phyloP scores from a whole-genome alignment of 2,329 filamentous ascomycete genomes.

The Colletotrichum sp. region DNA sequence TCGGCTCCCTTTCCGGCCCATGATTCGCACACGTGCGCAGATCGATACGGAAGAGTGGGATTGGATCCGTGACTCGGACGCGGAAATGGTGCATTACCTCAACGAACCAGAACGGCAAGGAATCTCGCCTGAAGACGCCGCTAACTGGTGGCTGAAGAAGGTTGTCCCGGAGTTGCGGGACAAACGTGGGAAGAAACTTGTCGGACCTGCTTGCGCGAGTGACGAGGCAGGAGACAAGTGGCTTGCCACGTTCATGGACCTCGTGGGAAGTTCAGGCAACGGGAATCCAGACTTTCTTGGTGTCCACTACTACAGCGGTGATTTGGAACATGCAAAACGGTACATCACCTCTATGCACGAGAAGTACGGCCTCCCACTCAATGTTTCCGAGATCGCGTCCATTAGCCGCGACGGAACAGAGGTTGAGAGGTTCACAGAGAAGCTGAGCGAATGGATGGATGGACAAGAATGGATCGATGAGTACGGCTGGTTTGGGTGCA shows the following conservation, averaged over 20 bases:
- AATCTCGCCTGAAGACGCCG: conserved; percentile 38
- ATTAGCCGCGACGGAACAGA: conserved; percentile 39
- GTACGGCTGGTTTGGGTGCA: conserved; percentile 50
- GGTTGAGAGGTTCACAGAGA: conserved; percentile 42
- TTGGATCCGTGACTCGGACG: conserved; percentile 25
- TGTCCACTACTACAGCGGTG: conserved; percentile 47
- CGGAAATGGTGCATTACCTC: conserved; percentile 46
- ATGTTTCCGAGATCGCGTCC: conserved; percentile 47
- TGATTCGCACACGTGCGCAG: conserved; percentile 42
- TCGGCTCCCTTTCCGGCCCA: conserved; percentile 43
- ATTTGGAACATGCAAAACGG: conserved; percentile 34
- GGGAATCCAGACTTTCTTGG: conserved; percentile 43
- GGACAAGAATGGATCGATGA: conserved; percentile 43
- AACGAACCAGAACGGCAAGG: conserved; percentile 49
- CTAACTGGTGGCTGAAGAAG: conserved; percentile 39
- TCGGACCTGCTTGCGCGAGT: conserved; percentile 42
- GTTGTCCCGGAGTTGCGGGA: conserved; percentile 32
- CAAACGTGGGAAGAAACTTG: conserved; percentile 32
- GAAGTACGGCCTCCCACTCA: conserved; percentile 37
- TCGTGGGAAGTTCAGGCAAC: conserved; percentile 28
- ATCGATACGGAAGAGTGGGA: conserved; percentile 43
- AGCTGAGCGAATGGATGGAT: conserved; percentile 48
- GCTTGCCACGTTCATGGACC: conserved; percentile 45
- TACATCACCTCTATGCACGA: conserved; percentile 40
- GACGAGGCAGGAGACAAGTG: conserved; percentile 42